Conservation (phyloP, 2,329 filamentous ascomycete species). For the Botrytis paeoniae region DNA sequence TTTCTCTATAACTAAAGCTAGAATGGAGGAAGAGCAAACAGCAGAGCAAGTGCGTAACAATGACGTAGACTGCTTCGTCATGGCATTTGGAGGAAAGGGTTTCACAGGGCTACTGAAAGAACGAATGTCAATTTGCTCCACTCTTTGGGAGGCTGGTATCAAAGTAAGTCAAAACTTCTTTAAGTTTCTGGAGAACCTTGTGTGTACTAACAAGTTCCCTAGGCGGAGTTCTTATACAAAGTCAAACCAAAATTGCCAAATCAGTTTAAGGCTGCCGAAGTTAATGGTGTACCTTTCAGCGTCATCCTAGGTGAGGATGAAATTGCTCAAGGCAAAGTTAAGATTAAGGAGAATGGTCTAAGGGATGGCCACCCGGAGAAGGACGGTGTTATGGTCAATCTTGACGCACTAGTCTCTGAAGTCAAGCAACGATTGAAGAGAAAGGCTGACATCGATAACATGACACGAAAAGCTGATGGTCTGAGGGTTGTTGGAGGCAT, state of each 20-base stretch:
- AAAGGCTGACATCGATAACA: constrained; percentile 36
- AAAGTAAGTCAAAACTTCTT: constrained; percentile 51
- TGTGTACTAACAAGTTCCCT: not conserved
- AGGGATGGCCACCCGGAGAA: constrained; percentile 84
- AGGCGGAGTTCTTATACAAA: constrained; percentile 86
- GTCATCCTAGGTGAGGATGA: constrained; percentile 92
- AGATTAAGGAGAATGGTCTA: constrained; percentile 81
- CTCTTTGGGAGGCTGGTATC: constrained; percentile 82
- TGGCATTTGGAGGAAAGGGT: constrained; percentile 88
- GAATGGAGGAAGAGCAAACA: constrained; percentile 60
- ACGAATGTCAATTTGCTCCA: constrained; percentile 74
- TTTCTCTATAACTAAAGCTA: constrained; percentile 84
- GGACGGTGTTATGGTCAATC: constrained; percentile 73
- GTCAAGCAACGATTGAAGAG: constrained; percentile 51
- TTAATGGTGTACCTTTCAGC: constrained; percentile 74
- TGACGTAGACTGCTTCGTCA: constrained; percentile 88
- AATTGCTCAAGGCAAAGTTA: constrained; percentile 75
- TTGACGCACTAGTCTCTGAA: constrained; percentile 60
- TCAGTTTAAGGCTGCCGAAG: constrained; percentile 90
- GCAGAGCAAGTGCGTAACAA: constrained; percentile 58
- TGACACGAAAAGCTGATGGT: constrained; percentile 33
- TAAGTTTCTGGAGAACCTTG: not conserved
- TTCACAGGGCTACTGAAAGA: constrained; percentile 78
- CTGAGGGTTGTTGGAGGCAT: constrained; percentile 36
- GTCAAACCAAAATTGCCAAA: constrained; percentile 82